Conservation (phyloP, 345 rosid species). For the Anastatica hierochuntica region DNA sequence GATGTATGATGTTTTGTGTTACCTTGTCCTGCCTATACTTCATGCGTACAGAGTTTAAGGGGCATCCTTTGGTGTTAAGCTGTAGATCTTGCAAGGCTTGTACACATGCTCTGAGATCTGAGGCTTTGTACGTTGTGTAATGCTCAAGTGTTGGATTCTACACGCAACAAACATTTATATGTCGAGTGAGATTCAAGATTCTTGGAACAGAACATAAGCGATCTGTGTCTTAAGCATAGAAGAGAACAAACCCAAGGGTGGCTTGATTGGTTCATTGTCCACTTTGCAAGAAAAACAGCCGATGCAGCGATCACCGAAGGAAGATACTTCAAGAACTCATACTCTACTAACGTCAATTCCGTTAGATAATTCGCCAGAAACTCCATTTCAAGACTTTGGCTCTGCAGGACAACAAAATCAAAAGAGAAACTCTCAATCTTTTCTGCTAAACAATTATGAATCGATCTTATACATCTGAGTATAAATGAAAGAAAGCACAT, state of each 20-base stretch:
- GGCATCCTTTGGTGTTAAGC: constrained; percentile 48
- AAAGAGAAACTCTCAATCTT: constrained; percentile 1
- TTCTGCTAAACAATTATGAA: neutral
- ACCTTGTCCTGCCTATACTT: too few species aligned
- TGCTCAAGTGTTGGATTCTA: constrained; percentile 75
- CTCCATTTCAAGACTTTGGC: constrained; percentile 59
- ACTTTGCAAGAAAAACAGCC: constrained; percentile 78
- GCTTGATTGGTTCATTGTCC: constrained; percentile 73
- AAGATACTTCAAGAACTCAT: constrained; percentile 47
- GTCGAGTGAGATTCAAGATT: neutral
- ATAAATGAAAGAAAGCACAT: too few species aligned
- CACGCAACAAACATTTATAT: too few species aligned
- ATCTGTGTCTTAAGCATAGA: neutral
- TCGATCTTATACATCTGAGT: neutral
- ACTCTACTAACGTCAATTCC: constrained; percentile 52
- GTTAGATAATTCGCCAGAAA: constrained; percentile 63
- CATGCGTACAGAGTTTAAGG: constrained; percentile 53
- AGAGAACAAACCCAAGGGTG: constrained; percentile 70
- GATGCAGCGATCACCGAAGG: constrained; percentile 89
- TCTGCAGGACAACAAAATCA: constrained; percentile 39
- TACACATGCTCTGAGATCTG: constrained; percentile 51
- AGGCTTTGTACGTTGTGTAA: constrained; percentile 52
- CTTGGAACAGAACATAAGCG: neutral
- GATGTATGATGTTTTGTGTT: too few species aligned
- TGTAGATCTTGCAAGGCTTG: constrained; percentile 60